Conservation (phyloP, 2,329 filamentous ascomycete genomes). For the Geosmithia morbida region DNA sequence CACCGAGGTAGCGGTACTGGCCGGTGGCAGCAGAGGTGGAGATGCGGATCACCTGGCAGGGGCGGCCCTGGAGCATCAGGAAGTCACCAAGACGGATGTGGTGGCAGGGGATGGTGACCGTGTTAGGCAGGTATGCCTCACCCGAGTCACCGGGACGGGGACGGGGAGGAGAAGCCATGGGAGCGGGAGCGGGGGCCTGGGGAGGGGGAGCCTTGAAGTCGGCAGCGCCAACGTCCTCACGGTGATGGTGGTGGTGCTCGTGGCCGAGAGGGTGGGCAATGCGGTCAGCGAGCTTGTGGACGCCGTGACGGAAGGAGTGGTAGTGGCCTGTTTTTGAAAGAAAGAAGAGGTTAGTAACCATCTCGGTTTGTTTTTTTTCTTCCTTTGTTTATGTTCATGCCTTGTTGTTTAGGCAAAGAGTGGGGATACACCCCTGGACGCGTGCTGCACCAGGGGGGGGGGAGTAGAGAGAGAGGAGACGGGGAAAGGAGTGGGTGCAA, state of each 20-base stretch:
- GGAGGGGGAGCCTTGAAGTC: slow-evolving; percentile 10
- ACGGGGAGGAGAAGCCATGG: slow-evolving; percentile 9
- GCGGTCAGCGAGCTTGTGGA: slow-evolving; percentile 43
- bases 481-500: not conserved
- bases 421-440: not conserved
- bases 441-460: not conserved
- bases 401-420: not conserved
- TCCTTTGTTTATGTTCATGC: too few species aligned
- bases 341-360: not conserved
- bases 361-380: too few species aligned
- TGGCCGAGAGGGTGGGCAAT: slow-evolving; percentile 32
- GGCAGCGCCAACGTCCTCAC: slow-evolving; percentile 8
- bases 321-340: slow-evolving; percentile 30
- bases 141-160: slow-evolving; percentile 12
- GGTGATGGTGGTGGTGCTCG: slow-evolving; percentile 30
- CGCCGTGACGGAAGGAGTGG: slow-evolving; percentile 41
- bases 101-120: slow-evolving; percentile 97
- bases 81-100: slow-evolving; percentile 99
- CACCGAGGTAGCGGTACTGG: slow-evolving; percentile 99
- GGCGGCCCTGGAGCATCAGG: slow-evolving; percentile 95
- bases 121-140: slow-evolving; percentile 47
- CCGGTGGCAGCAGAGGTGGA: slow-evolving; percentile 94
- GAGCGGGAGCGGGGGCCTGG: too few species aligned
- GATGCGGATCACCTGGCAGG: slow-evolving; percentile 99
- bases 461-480: not conserved